Base-by-base conservation (phyloP, 805 yeast genomes). In the Lipomyces orientalis region DNA sequence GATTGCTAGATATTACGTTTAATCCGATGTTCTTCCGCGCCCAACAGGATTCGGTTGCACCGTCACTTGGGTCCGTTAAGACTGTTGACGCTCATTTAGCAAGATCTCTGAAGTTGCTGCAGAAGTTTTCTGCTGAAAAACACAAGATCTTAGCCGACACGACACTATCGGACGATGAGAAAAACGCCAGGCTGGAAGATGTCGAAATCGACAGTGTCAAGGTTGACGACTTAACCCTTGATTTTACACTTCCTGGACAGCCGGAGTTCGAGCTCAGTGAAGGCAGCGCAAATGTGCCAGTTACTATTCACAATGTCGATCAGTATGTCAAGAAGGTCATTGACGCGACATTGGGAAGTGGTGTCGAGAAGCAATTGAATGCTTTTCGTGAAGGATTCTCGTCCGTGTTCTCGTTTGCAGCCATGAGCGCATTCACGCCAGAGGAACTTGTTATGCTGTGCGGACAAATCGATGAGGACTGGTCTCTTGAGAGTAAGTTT, bases 401-500 rank as follows among this genome's bases (percentile, higher is more conserved):
- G 0, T 84, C 85, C 64, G 95, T 91, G 0, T 89, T 94, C 77
- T 97, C 97, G 0, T 88, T 88, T 70, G 80, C 84, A 9, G 88
- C 96, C 0, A 81, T 95, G 76, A 75, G 85, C 12, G 84, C 91
- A 1, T 89, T 95, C 73, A 83, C 91, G 0, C 86, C 97, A 0
- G 82, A 80, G n/a, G 98, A 94, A 75, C 81, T 93, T 35, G 86
- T 84, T 1, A 83, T 84, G 25, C 75, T 94, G 51, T 87, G 91
- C 73, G 98, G 98, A 4, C 87, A 86, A 67, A 85, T 86, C 2
- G 87, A 87, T 57, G 98, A 94, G 75, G 98, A 94, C 75, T 95
- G 98, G 98, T 74, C 79, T 16, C 63, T 69, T 8, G 76, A 70
- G 59, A 71, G 69, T 64, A 43, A 56, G 69, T 67, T n/a, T 12